These are phyloP conservation scores for Chrysoporthe cubensis DNA, from an alignment of 2,329 filamentous ascomycete genomes.

Conservation along the genomic window DNA sequence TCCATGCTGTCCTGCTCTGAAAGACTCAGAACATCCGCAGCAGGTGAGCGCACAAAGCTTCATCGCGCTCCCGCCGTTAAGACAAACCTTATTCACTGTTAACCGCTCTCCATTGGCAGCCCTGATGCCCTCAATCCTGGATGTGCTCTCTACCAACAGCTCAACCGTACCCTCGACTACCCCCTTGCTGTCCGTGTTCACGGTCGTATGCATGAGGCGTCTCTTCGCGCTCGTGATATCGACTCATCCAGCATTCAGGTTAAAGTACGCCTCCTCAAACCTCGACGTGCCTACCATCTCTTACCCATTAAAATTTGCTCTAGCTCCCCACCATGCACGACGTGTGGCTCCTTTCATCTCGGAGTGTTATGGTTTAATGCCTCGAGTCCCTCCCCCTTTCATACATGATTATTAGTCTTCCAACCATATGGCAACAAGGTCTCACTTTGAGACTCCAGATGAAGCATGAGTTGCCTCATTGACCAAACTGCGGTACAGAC, in stretches of 20 bases:
- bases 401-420: too few relatives aligned
- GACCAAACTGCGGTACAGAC: too few relatives aligned
- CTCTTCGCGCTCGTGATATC: conserved; percentile 7
- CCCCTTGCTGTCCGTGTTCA: not conserved
- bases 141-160: conserved; percentile 1
- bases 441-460: too few relatives aligned
- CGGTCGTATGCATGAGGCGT: conserved; percentile 2
- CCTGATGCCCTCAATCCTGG: conserved; percentile 7
- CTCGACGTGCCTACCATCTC: conserved; percentile 1
- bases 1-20: conserved; percentile 16
- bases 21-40: conserved; percentile 13
- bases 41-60: conserved; percentile 11
- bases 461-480: too few relatives aligned
- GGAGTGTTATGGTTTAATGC: too few relatives aligned
- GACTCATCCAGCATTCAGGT: conserved; percentile 9
- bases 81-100: conserved; percentile 1
- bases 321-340: not conserved
- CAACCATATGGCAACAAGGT: too few relatives aligned
- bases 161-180: conserved; percentile 2
- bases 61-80: not conserved
- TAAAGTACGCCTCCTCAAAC: conserved; percentile 1
- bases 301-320: not conserved
- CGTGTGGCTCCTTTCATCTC: too few relatives aligned
- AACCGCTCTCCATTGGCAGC: too few relatives aligned
- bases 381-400: too few relatives aligned